A percentile compares a stretch with the other conserved stretches of the same genome.
Evolutionary conservation across 257 asterid genomes (phyloP).

Genomic region (Marsdenia floribunda): DNA sequence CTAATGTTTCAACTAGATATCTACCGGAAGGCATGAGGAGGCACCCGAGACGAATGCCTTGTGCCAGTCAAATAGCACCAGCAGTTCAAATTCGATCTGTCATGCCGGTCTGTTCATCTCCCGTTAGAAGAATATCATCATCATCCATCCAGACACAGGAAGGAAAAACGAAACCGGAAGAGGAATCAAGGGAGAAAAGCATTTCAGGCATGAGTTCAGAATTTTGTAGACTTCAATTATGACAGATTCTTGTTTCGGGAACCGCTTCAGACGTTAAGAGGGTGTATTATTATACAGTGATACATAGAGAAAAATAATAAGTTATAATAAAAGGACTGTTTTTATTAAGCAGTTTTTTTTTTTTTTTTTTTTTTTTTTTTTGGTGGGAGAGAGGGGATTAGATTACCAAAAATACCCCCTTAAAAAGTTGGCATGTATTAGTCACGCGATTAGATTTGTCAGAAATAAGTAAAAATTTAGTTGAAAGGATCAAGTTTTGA

Average conservation of each 20-base stretch:
- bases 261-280: neutral
- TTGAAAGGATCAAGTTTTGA: no score
- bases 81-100: conserved; percentile 25
- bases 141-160: neutral
- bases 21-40: neutral
- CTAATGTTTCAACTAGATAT: neutral
- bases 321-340: no score
- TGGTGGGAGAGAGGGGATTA: no score
- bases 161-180: conserved; percentile 3
- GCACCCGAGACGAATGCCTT: neutral
- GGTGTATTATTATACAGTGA: neutral
- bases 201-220: conserved; percentile 14
- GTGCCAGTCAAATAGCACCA: conserved; percentile 17
- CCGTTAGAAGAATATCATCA: conserved; percentile 10
- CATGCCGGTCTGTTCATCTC: conserved; percentile 23
- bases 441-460: no score
- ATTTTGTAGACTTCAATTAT: conserved; percentile 18
- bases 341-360: no score
- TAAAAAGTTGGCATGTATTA: no score
- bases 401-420: no score
- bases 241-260: conserved; percentile 1
- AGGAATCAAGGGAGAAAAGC: neutral
- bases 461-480: no score
- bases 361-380: no score
- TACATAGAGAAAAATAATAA: neutral